Percentiles rank a stretch among this genome's conserved stretches.
phyloP scores from a whole-genome alignment of 225 moss, liverwort and hornwort genomes.

The Climacium dendroides region DNA sequence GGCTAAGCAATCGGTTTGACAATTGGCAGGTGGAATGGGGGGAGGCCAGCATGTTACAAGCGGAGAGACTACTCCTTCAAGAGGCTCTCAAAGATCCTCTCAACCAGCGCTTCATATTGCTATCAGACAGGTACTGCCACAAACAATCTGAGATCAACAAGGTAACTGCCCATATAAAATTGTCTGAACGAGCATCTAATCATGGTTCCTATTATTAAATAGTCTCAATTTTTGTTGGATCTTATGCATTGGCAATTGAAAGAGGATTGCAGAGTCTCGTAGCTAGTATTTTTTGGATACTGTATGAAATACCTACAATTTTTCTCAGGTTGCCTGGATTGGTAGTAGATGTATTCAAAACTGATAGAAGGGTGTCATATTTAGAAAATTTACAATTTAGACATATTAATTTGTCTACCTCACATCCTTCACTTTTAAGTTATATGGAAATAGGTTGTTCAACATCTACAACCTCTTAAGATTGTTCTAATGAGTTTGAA shows the following conservation, averaged over 20 bases:
- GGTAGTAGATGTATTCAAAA: not conserved
- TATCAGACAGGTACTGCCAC: slow-evolving; percentile 68
- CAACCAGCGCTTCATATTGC: slow-evolving; percentile 71
- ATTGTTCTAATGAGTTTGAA: not conserved
- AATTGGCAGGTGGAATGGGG: slow-evolving; percentile 85
- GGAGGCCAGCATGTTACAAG: slow-evolving; percentile 85
- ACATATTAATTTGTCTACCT: no score
- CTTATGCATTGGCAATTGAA: not conserved
- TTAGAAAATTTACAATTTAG: not conserved
- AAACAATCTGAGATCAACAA: not conserved
- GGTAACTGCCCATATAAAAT: not conserved
- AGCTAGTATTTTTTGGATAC: not conserved
- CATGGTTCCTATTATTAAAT: not conserved
- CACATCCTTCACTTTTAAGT: no score
- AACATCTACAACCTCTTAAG: not conserved
- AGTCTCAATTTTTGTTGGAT: not conserved
- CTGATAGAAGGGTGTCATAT: rapidly evolving
- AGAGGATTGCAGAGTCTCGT: no score
- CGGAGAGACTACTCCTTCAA: slow-evolving; percentile 58
- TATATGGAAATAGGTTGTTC: no score
- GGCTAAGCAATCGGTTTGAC: not conserved
- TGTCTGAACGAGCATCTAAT: no score
- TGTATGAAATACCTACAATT: not conserved
- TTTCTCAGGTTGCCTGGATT: no score
- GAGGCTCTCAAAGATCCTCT: slow-evolving; percentile 63